Evolutionary conservation across 106 monocot species (phyloP).

Genomic region (Narthecium ossifragum): DNA sequence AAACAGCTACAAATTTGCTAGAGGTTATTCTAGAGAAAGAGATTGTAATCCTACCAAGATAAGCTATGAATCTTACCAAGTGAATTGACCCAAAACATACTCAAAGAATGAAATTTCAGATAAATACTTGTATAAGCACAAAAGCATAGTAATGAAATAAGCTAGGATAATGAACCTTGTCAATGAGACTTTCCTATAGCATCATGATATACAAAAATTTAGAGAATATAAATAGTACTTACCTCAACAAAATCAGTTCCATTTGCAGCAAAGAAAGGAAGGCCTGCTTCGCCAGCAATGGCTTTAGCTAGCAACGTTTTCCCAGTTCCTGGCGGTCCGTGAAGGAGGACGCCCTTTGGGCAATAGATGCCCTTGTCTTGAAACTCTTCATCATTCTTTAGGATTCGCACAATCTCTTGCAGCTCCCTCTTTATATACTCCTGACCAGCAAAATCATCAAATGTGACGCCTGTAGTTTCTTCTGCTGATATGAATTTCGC

Average conservation of each 20-base stretch:
- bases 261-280: slow-evolving; percentile 93
- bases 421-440: slow-evolving; percentile 80
- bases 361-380: slow-evolving; percentile 88
- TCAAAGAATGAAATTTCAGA: too few relatives aligned
- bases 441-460: slow-evolving; percentile 95
- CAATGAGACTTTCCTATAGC: neutral
- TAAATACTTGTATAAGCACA: too few relatives aligned
- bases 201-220: neutral
- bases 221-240: slow-evolving; percentile 1
- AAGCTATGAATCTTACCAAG: too few relatives aligned
- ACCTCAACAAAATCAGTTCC: slow-evolving; percentile 96
- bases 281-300: slow-evolving; percentile 90
- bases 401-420: slow-evolving; percentile 77
- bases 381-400: slow-evolving; percentile 79
- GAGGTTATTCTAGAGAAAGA: too few relatives aligned
- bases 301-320: slow-evolving; percentile 89
- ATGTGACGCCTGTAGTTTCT: slow-evolving; percentile 90
- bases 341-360: slow-evolving; percentile 87
- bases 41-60: too few relatives aligned
- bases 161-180: too few relatives aligned
- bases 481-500: slow-evolving; percentile 92
- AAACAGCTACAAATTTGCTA: too few relatives aligned
- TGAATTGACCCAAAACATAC: too few relatives aligned
- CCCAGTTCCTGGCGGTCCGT: slow-evolving; percentile 87
- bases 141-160: too few relatives aligned